These are phyloP conservation scores for Salvia splendens DNA, from an alignment of 257 asterid species.

Conservation along the genomic window DNA sequence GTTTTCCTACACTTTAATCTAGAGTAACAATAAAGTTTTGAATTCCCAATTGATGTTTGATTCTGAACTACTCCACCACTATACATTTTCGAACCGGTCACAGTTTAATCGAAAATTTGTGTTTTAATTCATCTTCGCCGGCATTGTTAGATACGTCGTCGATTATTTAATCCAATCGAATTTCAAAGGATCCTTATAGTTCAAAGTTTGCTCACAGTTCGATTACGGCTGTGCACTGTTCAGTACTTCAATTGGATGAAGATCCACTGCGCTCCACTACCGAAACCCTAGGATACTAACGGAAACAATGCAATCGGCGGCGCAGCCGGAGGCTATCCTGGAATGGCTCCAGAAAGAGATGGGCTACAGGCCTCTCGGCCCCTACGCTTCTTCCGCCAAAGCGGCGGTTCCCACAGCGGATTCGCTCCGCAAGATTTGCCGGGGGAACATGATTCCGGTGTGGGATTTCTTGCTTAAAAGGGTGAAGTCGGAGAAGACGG, in stretches of 20 bases:
- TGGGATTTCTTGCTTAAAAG: conserved; percentile 78
- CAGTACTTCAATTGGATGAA: conserved; percentile 22
- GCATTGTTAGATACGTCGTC: conserved; percentile 38
- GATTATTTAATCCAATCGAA: conserved; percentile 18
- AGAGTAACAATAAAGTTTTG: neutral
- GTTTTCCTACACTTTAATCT: too few relatives aligned
- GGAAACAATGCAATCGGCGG: conserved; percentile 55
- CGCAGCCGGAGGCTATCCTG: conserved; percentile 84
- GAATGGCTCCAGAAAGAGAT: conserved; percentile 95
- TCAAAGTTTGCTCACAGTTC: neutral
- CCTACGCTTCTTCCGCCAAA: conserved; percentile 65
- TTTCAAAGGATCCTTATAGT: conserved; percentile 15
- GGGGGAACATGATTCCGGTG: conserved; percentile 96
- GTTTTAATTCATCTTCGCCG: conserved; percentile 29
- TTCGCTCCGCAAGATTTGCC: conserved; percentile 82
- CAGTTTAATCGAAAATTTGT: neutral
- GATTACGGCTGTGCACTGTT: conserved; percentile 19
- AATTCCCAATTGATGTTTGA: neutral
- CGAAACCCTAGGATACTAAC: conserved; percentile 30
- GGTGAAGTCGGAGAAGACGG: conserved; percentile 96
- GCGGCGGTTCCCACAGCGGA: conserved; percentile 67
- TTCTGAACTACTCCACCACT: neutral
- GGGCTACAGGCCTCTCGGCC: conserved; percentile 94
- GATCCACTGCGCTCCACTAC: conserved; percentile 27
- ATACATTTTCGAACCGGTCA: neutral